Evolutionary conservation across 768 basidiomycete species (phyloP).

Genomic region (Lactifluus subvellereus): DNA sequence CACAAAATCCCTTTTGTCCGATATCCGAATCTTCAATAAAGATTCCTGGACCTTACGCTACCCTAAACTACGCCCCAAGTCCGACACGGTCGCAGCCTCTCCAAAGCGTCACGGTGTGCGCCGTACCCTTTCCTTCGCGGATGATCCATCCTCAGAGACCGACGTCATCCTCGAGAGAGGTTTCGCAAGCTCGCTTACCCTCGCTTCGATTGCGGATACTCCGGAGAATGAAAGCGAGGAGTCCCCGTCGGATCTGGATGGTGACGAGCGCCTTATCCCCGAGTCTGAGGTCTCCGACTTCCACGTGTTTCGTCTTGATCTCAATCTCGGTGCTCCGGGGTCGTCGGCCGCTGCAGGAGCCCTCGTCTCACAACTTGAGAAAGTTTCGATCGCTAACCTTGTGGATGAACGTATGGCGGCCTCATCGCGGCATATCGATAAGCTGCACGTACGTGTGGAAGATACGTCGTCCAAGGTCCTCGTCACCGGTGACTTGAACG

Average conservation of each 20-base stretch:
- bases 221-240: conserved; percentile 35
- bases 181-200: conserved; percentile 53
- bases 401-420: conserved; percentile 77
- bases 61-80: conserved; percentile 59
- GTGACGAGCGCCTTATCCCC: conserved; percentile 35
- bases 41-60: conserved; percentile 86
- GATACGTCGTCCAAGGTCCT: conserved; percentile 94
- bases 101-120: conserved; percentile 40
- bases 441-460: conserved; percentile 78
- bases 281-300: conserved; percentile 54
- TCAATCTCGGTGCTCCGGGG: conserved; percentile 77
- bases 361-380: conserved; percentile 89
- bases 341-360: conserved; percentile 55
- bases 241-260: conserved; percentile 23
- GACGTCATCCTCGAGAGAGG: conserved; percentile 56
- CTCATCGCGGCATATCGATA: conserved; percentile 73
- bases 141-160: conserved; percentile 64
- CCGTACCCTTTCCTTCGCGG: conserved; percentile 78
- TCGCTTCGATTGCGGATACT: conserved; percentile 45
- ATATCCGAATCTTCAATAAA: conserved; percentile 77
- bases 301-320: conserved; percentile 84
- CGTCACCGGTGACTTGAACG: conserved; percentile 96
- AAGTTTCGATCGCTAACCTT: conserved; percentile 86
- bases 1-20: conserved; percentile 60
- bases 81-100: conserved; percentile 28